Base-by-base conservation (phyloP, 1,139 yeast genomes). In the Hemisphaericaspora xylanilytica region DNA sequence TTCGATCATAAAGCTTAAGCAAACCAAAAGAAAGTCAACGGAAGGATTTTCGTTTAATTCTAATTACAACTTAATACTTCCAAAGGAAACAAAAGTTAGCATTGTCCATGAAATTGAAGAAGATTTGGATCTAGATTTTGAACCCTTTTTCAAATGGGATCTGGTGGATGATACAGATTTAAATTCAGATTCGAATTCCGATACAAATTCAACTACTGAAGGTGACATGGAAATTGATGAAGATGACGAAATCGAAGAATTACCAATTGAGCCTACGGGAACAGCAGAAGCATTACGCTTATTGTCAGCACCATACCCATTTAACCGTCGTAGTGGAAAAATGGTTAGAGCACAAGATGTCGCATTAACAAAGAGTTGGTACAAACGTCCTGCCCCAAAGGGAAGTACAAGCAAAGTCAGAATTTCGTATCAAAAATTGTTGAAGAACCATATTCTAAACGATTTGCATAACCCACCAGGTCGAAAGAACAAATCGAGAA, bases 301-400 rank as follows among this genome's bases (percentile, higher is more conserved):
- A 20, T 80, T 81, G 70, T 74, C 82, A 74, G 89, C 97, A 0
- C 90, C 96, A 3, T 79, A 70, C 49, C 98, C 99, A 0, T 92
- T 85, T 59, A 83, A 88, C 49, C 73, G 78, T 31, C 76, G 87
- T 22, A 75, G 81, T 28, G 96, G 95, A 0, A 65, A 60, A 22
- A 87, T 75, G 52, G 80, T 78, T 0, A 73, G 97, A 49, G 95
- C 97, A 0, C 87, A 92, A 56, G 98, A 94, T 62, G 95, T 89
- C 5, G 80, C 97, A 0, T 60, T 94, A 4, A 72, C 87, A 11
- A 92, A 92, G 57, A 67, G 74, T 21, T 89, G 96, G 96, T 89
- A 86, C 52, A 61, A 76, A 34, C 83, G 85, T 45, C 87, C 82
- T 39, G 79, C 90, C 0, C 71, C 78, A 5, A 59, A 59, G 5